These are phyloP conservation scores for Cytidiella melzeri DNA, from an alignment of 768 basidiomycete genomes.

Conservation along the genomic window DNA sequence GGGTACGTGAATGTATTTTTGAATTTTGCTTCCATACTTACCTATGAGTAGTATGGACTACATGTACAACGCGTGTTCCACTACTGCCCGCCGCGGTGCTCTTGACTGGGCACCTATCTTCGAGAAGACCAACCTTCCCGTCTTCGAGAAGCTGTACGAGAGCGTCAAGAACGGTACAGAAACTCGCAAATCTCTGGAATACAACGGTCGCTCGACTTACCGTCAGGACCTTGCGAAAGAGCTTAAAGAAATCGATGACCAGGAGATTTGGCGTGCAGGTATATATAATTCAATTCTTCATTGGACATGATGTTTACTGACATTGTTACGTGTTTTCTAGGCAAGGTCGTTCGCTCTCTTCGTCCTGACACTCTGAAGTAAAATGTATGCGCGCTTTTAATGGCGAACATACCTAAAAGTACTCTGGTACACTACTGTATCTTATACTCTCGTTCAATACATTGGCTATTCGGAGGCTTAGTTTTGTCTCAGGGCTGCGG, in stretches of 20 bases:
- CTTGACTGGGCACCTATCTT: constrained; percentile 99
- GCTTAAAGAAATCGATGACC: constrained; percentile 90
- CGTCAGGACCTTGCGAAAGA: constrained; percentile 90
- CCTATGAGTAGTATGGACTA: constrained; percentile 77
- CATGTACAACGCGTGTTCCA: constrained; percentile 99
- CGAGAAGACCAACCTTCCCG: constrained; percentile 88
- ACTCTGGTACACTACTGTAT: constrained; percentile 14
- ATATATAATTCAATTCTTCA: constrained; percentile 19
- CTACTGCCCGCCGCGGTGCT: constrained; percentile 96
- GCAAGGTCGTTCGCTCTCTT: constrained; percentile 87
- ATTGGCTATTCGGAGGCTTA: no score
- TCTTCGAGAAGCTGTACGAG: constrained; percentile 94
- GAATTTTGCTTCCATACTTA: not conserved
- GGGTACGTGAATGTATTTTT: constrained; percentile 47
- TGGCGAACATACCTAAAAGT: constrained; percentile 17
- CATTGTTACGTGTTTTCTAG: no score
- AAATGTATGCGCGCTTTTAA: not conserved
- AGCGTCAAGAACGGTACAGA: constrained; percentile 94
- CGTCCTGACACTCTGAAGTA: constrained; percentile 76
- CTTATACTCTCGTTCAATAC: not conserved
- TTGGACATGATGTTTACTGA: no score
- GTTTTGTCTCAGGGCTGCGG: no score
- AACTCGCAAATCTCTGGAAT: constrained; percentile 95
- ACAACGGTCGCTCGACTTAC: constrained; percentile 90
- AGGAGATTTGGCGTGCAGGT: constrained; percentile 98